Evolutionary conservation across 768 basidiomycete species (phyloP).

Genomic region (Phaeotremella skinneri): DNA sequence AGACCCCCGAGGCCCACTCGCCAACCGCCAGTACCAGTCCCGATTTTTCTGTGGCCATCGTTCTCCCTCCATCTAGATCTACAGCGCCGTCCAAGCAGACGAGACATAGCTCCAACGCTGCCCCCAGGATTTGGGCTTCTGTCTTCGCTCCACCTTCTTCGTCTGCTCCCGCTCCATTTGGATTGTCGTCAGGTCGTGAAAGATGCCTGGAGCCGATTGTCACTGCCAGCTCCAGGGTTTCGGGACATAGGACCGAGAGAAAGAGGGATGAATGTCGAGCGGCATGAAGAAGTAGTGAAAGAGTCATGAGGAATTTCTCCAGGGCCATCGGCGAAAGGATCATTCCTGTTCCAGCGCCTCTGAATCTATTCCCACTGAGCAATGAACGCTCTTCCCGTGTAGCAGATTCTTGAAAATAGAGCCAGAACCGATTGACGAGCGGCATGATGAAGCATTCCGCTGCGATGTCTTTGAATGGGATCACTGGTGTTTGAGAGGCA

Average conservation of each 20-base stretch:
- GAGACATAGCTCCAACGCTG: conserved; percentile 74
- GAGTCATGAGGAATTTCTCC: conserved; percentile 69
- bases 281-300: conserved; percentile 78
- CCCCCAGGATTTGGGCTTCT: conserved; percentile 70
- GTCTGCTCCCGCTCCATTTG: neutral
- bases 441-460: conserved; percentile 87
- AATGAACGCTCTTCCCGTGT: conserved; percentile 64
- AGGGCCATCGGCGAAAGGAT: conserved; percentile 76
- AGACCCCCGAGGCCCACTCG: conserved; percentile 76
- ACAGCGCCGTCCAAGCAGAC: conserved; percentile 71
- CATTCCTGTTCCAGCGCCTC: conserved; percentile 74
- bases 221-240: conserved; percentile 76
- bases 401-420: conserved; percentile 82
- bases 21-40: conserved; percentile 66
- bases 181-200: conserved; percentile 39
- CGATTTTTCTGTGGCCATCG: conserved; percentile 72
- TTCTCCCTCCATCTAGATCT: conserved; percentile 72
- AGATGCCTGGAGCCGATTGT: conserved; percentile 64
- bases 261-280: conserved; percentile 76
- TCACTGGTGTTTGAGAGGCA: conserved; percentile 23
- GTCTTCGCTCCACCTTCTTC: conserved; percentile 49
- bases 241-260: conserved; percentile 75
- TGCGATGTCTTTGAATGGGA: conserved; percentile 62
- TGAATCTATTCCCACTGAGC: conserved; percentile 55
- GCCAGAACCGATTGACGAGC: conserved; percentile 89